Percentiles rank a stretch among this genome's conserved stretches.
Conservation (phyloP, 2,329 filamentous ascomycete species). For the Fusarium anthophilum region DNA sequence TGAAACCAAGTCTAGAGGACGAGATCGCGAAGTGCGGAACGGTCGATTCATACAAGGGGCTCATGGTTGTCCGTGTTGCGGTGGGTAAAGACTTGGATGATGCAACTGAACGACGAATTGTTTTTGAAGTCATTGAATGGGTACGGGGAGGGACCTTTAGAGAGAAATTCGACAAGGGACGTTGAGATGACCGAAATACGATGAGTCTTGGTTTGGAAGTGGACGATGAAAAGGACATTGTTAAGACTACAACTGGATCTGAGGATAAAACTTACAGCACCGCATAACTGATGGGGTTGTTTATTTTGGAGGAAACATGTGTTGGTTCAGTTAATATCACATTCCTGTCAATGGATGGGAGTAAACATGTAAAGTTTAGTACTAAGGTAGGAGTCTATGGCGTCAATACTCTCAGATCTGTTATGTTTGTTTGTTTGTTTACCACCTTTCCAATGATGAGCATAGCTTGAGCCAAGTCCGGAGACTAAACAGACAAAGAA, state of each 20-base stretch:
- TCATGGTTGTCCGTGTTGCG: constrained; percentile 64
- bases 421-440: neutral
- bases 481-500: neutral
- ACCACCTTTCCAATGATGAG: neutral
- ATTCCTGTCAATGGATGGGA: constrained; percentile 5
- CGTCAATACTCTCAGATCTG: neutral
- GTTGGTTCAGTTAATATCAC: constrained; percentile 8
- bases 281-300: neutral
- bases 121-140: constrained; percentile 91
- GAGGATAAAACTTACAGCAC: neutral
- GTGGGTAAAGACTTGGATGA: constrained; percentile 65
- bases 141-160: constrained; percentile 61
- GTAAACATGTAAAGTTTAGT: constrained; percentile 5
- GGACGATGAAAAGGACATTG: neutral
- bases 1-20: constrained; percentile 54
- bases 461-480: neutral
- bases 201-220: neutral
- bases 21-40: constrained; percentile 52
- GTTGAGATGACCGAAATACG: constrained; percentile 10
- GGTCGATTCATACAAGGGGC: constrained; percentile 64
- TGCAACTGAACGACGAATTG: constrained; percentile 76
- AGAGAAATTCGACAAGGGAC: constrained; percentile 34
- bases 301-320: neutral
- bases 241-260: neutral
- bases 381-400: constrained; percentile 4